Base-by-base conservation (phyloP, 352 stramenopile genomes). In the Thalassiosira hispida region DNA sequence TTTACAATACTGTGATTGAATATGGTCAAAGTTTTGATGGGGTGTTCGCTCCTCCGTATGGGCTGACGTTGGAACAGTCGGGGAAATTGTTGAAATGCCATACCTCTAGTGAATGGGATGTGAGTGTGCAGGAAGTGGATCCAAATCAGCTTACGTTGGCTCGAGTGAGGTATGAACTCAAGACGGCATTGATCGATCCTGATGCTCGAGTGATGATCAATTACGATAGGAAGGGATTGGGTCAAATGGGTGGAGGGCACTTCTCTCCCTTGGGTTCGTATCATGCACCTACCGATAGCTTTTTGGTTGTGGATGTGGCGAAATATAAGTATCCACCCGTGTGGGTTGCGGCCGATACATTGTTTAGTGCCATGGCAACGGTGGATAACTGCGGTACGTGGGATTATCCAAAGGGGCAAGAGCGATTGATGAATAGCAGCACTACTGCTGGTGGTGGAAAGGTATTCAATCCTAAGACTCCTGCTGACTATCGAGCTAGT, bases 301-400 rank as follows among this genome's bases (percentile, higher is more conserved):
- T 98, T 74, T 84, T 98, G 47, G 81, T 98, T 29, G 89, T 98
- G 85, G 96, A 98, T 79, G 94, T 98, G n/a, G 95, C 96, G 27
- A 95, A 96, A 25, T 98, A 98, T 90, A 98, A 98, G 82, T 98
- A 98, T 89, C 95, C 96, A 2, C 92, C 95, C 8, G 84, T 85
- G n/a, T 94, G 90, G 90, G 75, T 93, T 23, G 60, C 73, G 9
- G 74, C 81, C 0, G 63, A 73, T 7, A 71, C 56, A 9, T 66
- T 93, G 5, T 82, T 79, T 46, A 40, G 72, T 16, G 57, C 81
- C 1, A 79, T 91, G 44, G 49, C 25, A 16, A 89, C 65, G 6
- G 44, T 83, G n/a, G 88, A 93, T 68, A 35, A 29, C 16, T 93
- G 88, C 73, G 81, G 80, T 1, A 57, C 42, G 14, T 90, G 73